Evolutionary conservation across 1,284 basidiomycete genomes (phyloP).

Genomic region (Malassezia sympodialis): DNA sequence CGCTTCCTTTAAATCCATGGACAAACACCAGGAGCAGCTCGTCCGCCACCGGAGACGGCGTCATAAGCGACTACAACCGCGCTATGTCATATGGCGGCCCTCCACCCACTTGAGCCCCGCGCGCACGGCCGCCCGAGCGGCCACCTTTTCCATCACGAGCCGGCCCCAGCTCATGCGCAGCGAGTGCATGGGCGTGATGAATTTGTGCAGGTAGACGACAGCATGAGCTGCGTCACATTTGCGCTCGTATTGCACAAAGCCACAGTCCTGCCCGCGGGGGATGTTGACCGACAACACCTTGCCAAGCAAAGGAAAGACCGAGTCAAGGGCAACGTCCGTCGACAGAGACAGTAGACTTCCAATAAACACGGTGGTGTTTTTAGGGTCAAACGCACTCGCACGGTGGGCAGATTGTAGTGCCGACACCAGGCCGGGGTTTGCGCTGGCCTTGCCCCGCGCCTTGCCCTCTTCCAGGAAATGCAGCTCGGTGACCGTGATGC

Average conservation of each 20-base stretch:
- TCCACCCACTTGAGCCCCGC: slow-evolving; percentile 19
- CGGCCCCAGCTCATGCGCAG: slow-evolving; percentile 87
- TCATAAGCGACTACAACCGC: neutral
- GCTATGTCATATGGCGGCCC: neutral
- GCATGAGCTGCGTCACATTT: slow-evolving; percentile 83
- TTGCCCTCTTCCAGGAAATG: slow-evolving; percentile 19
- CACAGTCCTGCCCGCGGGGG: slow-evolving; percentile 85
- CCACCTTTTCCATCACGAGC: slow-evolving; percentile 46
- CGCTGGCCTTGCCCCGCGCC: neutral
- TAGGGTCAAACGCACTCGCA: slow-evolving; percentile 36
- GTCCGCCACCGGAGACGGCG: neutral
- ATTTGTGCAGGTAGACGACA: neutral
- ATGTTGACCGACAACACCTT: slow-evolving; percentile 62
- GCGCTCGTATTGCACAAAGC: slow-evolving; percentile 84
- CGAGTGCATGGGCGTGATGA: slow-evolving; percentile 84
- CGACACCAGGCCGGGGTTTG: slow-evolving; percentile 1
- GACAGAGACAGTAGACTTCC: slow-evolving; percentile 42
- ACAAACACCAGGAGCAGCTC: slow-evolving; percentile 12
- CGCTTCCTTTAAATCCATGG: slow-evolving; percentile 57
- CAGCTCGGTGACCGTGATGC: slow-evolving; percentile 20
- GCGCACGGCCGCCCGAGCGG: slow-evolving; percentile 33
- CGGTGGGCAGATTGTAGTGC: slow-evolving; percentile 8
- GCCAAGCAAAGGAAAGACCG: slow-evolving; percentile 44
- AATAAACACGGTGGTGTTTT: slow-evolving; percentile 47
- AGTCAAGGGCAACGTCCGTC: slow-evolving; percentile 38